These are phyloP conservation scores for Malania oleifera DNA, from an alignment of 164 flowering plant species.

Conservation along the genomic window DNA sequence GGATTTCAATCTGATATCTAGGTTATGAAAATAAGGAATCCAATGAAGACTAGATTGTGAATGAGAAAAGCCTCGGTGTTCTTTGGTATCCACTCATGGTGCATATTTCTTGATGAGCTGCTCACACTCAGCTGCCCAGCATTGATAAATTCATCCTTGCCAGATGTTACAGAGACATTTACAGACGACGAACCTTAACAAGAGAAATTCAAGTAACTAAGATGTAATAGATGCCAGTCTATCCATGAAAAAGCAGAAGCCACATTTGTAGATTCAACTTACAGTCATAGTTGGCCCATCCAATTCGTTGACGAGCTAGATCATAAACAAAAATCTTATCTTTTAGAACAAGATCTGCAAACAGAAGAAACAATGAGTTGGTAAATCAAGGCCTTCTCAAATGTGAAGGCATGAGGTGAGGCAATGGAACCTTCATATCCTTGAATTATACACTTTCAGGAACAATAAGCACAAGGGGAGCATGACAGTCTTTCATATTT, in stretches of 20 bases:
- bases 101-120: conserved; percentile 29
- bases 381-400: no score
- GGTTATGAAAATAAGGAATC: conserved; percentile 22
- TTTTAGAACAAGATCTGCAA: conserved; percentile 62
- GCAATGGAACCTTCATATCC: no score
- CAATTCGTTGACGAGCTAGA: conserved; percentile 47
- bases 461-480: no score
- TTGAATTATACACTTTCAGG: no score
- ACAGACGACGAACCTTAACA: conserved; percentile 50
- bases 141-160: conserved; percentile 42
- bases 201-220: neutral
- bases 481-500: no score
- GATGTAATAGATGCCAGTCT: neutral
- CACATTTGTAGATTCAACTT: conserved; percentile 22
- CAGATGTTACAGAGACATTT: conserved; percentile 46
- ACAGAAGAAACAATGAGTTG: no score
- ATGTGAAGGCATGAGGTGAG: no score
- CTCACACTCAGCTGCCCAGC: conserved; percentile 46
- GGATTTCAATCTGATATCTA: neutral
- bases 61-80: conserved; percentile 18
- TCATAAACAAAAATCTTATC: conserved; percentile 70
- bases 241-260: neutral
- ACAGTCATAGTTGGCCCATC: conserved; percentile 72
- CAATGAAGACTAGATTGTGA: conserved; percentile 10
- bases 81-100: conserved; percentile 15